phyloP scores from a whole-genome alignment of 2,329 filamentous ascomycete genomes.

The Paradendryphiella salina region DNA sequence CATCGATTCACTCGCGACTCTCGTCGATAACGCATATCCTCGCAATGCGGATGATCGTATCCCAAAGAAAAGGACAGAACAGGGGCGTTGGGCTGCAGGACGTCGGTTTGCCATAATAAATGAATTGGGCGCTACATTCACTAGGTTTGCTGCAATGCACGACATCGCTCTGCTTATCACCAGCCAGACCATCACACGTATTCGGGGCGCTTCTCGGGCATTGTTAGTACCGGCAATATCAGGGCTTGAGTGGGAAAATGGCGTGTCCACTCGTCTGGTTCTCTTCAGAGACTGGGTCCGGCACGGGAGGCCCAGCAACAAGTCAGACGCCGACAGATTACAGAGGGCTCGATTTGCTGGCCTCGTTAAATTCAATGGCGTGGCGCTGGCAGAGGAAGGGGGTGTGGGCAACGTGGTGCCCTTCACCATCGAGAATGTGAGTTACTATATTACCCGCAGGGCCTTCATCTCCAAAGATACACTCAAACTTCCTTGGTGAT shows the following conservation, averaged over 20 bases:
- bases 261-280: slow-evolving; percentile 71
- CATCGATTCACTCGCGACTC: slow-evolving; percentile 74
- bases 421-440: slow-evolving; percentile 51
- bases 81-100: slow-evolving; percentile 53
- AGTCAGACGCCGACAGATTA: slow-evolving; percentile 34
- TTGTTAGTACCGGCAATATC: slow-evolving; percentile 75
- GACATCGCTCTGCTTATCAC: slow-evolving; percentile 75
- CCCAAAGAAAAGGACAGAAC: slow-evolving; percentile 50
- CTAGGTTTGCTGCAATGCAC: slow-evolving; percentile 73
- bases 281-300: slow-evolving; percentile 72
- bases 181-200: slow-evolving; percentile 80
- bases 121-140: slow-evolving; percentile 62
- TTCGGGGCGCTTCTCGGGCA: slow-evolving; percentile 68
- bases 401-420: slow-evolving; percentile 57
- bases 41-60: slow-evolving; percentile 54
- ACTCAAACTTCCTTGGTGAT: slow-evolving; percentile 13
- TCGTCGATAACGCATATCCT: slow-evolving; percentile 77
- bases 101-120: slow-evolving; percentile 65
- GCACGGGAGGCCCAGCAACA: slow-evolving; percentile 34
- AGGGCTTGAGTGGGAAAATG: slow-evolving; percentile 77
- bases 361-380: slow-evolving; percentile 51
- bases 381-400: slow-evolving; percentile 46
- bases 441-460: slow-evolving; percentile 43
- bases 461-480: slow-evolving; percentile 27
- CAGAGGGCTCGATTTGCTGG: slow-evolving; percentile 49